Percentiles rank a stretch among this genome's conserved stretches.
phyloP scores from a whole-genome alignment of 2,329 filamentous ascomycete genomes.

The Trichoderma sp. region DNA sequence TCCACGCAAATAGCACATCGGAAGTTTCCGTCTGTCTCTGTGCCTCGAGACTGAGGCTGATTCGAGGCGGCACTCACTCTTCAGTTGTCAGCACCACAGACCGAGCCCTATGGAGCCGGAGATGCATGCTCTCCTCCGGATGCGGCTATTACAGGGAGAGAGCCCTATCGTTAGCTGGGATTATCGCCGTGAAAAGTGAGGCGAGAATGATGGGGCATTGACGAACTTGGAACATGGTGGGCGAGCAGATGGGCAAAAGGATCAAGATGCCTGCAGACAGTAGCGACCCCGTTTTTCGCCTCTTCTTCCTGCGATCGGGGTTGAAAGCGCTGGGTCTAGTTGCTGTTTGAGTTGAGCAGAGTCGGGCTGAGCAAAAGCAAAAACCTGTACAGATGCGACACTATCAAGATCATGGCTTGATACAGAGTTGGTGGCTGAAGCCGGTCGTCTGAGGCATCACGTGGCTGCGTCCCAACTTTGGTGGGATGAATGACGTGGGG shows the following conservation, averaged over 20 bases:
- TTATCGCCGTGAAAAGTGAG: not conserved
- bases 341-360: not conserved
- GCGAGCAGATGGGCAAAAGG: not conserved
- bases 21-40: not conserved
- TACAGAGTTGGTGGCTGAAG: not conserved
- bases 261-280: not conserved
- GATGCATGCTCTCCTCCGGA: constrained; percentile 69
- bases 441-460: not conserved
- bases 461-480: not conserved
- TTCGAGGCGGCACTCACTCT: constrained; percentile 53
- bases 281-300: not conserved
- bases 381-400: not conserved
- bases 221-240: constrained; percentile 25
- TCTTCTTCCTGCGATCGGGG: not conserved
- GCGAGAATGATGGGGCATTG: not conserved
- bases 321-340: not conserved
- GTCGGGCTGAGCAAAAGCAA: not conserved
- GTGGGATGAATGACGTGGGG: not conserved
- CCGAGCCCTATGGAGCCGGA: constrained; percentile 79
- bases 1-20: not conserved
- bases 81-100: constrained; percentile 76
- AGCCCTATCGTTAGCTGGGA: not conserved
- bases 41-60: not conserved
- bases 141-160: constrained; percentile 46
- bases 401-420: not conserved